Percentiles rank a stretch among this genome's conserved stretches.
phyloP scores from a whole-genome alignment of 116 monocot species.

The Phalaenopsis hybrid region DNA sequence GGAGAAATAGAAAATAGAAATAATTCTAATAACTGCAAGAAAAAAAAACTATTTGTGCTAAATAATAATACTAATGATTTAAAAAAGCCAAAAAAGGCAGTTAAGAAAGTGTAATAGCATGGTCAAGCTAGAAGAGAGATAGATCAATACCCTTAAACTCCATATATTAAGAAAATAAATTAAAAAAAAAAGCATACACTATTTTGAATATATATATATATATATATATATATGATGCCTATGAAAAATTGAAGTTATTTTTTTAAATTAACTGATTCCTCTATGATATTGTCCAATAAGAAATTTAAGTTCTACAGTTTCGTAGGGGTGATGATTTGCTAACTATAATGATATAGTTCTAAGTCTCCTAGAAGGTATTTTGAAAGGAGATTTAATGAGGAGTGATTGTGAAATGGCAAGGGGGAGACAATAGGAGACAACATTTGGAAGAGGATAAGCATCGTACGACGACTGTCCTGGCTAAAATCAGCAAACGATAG shows the following conservation, averaged over 20 bases:
- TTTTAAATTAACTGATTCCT: not conserved
- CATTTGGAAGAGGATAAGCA: too few species aligned
- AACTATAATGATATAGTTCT: not conserved
- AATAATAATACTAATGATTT: not conserved
- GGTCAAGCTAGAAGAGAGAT: not conserved
- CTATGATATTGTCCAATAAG: not conserved
- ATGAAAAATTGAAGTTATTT: not conserved
- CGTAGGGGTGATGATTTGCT: not conserved
- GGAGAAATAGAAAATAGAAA: slow-evolving; percentile 1
- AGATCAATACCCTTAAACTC: not conserved
- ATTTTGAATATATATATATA: not conserved
- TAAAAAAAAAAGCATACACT: not conserved
- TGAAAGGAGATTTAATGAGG: too few species aligned
- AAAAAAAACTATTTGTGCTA: not conserved
- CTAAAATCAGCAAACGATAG: too few species aligned
- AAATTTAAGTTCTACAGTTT: not conserved
- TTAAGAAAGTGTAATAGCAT: not conserved
- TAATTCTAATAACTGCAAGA: not conserved
- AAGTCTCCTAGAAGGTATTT: too few species aligned
- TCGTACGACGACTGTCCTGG: too few species aligned
- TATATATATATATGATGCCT: not conserved
- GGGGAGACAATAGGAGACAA: too few species aligned
- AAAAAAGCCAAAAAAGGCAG: not conserved
- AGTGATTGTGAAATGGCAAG: too few species aligned
- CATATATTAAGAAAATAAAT: not conserved